These are phyloP conservation scores for Thermoascus crustaceus DNA, from an alignment of 2,329 filamentous ascomycete species.

Conservation along the genomic window DNA sequence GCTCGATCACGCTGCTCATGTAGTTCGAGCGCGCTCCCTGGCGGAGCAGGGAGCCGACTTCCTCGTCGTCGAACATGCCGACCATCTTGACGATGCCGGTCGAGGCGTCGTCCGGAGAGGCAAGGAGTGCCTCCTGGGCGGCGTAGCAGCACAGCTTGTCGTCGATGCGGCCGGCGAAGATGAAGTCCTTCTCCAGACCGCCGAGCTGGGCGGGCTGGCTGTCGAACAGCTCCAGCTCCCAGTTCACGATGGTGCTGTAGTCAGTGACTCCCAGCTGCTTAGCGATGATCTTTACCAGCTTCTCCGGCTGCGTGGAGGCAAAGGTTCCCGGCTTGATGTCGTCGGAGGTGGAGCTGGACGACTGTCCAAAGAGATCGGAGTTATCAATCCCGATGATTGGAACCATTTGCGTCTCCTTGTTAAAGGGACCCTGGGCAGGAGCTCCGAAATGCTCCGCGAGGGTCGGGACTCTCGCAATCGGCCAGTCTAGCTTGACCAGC, in stretches of 20 bases:
- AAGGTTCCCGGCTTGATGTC: conserved; percentile 55
- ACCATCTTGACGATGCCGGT: conserved; percentile 72
- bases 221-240: conserved; percentile 95
- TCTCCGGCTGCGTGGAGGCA: conserved; percentile 71
- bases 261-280: conserved; percentile 66
- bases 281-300: conserved; percentile 75
- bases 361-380: conserved; percentile 43
- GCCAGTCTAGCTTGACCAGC: conserved; percentile 88
- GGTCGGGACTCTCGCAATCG: conserved; percentile 84
- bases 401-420: conserved; percentile 87
- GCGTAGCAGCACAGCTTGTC: conserved; percentile 97
- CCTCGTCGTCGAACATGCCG: conserved; percentile 94
- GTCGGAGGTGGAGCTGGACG: conserved; percentile 28
- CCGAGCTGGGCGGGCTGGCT: conserved; percentile 74
- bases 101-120: conserved; percentile 47
- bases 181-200: conserved; percentile 84
- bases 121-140: conserved; percentile 73
- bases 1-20: conserved; percentile 70
- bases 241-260: conserved; percentile 73
- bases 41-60: conserved; percentile 83
- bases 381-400: conserved; percentile 87
- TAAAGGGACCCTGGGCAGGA: conserved; percentile 57
- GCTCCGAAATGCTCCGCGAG: conserved; percentile 90
- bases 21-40: conserved; percentile 90
- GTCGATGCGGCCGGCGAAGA: conserved; percentile 90